Evolutionary conservation across 495 filamentous ascomycete genomes (phyloP).

Genomic region (Daldinia grandis): DNA sequence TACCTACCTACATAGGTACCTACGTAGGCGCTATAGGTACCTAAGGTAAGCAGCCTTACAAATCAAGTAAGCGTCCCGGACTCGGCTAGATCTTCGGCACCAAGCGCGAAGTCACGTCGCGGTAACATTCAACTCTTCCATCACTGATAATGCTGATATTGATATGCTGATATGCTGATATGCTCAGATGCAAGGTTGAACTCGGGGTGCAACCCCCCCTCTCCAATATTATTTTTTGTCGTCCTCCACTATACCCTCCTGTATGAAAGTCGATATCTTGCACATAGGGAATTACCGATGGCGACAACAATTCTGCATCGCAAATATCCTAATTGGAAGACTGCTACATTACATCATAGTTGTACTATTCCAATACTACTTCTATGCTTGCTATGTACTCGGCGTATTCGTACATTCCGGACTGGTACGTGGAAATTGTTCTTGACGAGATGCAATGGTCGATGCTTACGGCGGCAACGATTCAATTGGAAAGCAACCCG

Average conservation of each 20-base stretch:
- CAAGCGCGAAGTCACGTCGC: constrained; percentile 13
- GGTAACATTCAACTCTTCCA: constrained; percentile 42
- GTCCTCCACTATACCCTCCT: not conserved
- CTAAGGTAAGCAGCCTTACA: not conserved
- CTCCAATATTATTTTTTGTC: constrained; percentile 13
- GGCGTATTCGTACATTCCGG: not conserved
- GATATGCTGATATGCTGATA: too few species aligned
- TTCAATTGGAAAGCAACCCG: not conserved
- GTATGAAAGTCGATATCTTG: not conserved
- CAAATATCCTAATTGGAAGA: not conserved
- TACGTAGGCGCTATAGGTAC: not conserved
- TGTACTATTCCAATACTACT: not conserved
- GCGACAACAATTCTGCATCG: not conserved
- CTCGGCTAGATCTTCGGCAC: constrained; percentile 1
- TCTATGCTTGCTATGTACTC: not conserved
- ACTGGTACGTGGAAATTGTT: not conserved
- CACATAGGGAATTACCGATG: not conserved
- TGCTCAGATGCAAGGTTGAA: constrained; percentile 26
- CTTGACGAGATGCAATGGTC: not conserved
- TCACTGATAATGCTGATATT: too few species aligned
- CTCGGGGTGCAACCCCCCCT: constrained; percentile 38
- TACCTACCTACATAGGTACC: too few species aligned
- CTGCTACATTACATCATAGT: not conserved
- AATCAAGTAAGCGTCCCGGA: not conserved
- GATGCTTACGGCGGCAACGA: not conserved